Evolutionary conservation across 257 asterid species (phyloP), one percentile per base, ranked within the genome.

Genomic region (Catharanthus roseus): DNA sequence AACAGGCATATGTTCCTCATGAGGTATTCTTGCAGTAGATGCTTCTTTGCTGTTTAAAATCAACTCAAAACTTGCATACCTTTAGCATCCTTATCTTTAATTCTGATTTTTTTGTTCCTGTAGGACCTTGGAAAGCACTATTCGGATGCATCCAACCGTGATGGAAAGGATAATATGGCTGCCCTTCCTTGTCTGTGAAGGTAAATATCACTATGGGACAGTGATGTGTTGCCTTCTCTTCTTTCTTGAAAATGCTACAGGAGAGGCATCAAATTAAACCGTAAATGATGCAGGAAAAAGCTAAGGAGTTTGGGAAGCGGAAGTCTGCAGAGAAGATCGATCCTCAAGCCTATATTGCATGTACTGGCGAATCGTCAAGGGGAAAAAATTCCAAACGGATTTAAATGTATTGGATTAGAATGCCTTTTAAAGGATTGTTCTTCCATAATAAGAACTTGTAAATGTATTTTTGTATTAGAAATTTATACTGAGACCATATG

Each of bases 1-100:
- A 93, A 16, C 92, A 76, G 74, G 89, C 96, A 66, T 93, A 83
- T 80, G 74, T 90, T 80, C 98, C 96, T 74, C 98, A 96, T 6
- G 88, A 88, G 96, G 98, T 91, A 79, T 10, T 86, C 54, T 67
- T 66, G 74, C 66, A 15, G 28, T 16, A 24, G 24, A 24, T 29
- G 34, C 33, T 41, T 36, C 18, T 64, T 56, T 39, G 69, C 51
- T 58, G 21, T 72, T n/a, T 39, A 6, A 29, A 18, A 75, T 53
- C 54, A 62, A 34, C 39, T 51, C 50, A 21, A 2, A 54, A 10
- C n/a, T 55, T 69, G 53, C 16, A 4, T 62, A 23, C 42, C 68
- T 44, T 41, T 41, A 41, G 21, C 42, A 45, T 34, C 33, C 4
- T 51, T 50, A n/a, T 33, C 1, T 18, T 7, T 16, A 73, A 28